Base-by-base conservation (phyloP, 163 green algal genomes). In the Chloroidium sp. region DNA sequence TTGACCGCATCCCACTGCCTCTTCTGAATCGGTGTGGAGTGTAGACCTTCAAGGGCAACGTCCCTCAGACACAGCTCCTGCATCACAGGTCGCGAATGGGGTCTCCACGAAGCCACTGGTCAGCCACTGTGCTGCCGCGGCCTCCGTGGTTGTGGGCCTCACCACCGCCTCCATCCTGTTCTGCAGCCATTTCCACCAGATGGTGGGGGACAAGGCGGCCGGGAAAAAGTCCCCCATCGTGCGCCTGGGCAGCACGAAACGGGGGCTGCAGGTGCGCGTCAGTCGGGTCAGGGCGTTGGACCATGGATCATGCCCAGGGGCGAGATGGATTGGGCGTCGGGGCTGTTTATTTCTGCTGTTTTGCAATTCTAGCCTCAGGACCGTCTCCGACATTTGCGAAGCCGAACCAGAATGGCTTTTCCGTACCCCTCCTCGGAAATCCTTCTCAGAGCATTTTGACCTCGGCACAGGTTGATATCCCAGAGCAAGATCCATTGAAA, bases 221-320 rank as follows among this genome's bases (percentile, higher is more conserved):
- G 91, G 92, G 75, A 99, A 99, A 85, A 85, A 90, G 69, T 98
- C 95, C 1, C 95, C 95, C 0, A 80, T 98, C 2, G 95, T 98
- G 58, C 85, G 91, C 2, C 82, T 98, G 62, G 95, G 95, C 72
- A 86, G 81, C 36, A 68, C 82, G 57, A 79, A 82, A 69, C 72
- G 36, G 58, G 81, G 69, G 1, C 10, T 82, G 13, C 58, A 82
- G 81, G 81, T 82, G n/a, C 36, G 36, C 1, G 75, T 10, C 36
- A 2, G 14, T 14, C 59, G 1, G 14, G 10, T 6, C 6, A 6
- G 6, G 6, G 64, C 64, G 6, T 72, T 10, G 64, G 6, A 6
- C 64, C 8, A 10, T 10, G 64, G 6, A 72, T 6, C 64, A n/a
- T 72, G 64, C 64, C 6, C 6, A 10, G 6, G 6, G 6, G 6